These are phyloP conservation scores for Populus simonii DNA, from an alignment of 345 rosid species.

Conservation along the genomic window DNA sequence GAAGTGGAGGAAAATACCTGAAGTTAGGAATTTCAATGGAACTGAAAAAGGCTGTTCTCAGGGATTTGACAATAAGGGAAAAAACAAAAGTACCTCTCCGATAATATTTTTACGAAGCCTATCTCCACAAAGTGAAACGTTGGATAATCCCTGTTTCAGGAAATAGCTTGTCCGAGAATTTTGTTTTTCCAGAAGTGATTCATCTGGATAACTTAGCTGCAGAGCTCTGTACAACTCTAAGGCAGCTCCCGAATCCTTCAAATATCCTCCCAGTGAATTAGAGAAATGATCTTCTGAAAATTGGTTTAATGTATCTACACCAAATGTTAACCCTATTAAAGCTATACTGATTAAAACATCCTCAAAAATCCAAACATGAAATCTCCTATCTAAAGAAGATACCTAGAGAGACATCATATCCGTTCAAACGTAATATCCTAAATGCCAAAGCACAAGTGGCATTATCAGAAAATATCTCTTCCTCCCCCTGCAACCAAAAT, in stretches of 20 bases:
- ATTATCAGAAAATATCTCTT: slow-evolving; percentile 58
- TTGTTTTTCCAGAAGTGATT: slow-evolving; percentile 45
- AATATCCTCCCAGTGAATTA: slow-evolving; percentile 54
- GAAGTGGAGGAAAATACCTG: slow-evolving; percentile 20
- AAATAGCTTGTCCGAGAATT: slow-evolving; percentile 51
- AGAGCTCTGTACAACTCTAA: slow-evolving; percentile 69
- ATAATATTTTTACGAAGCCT: slow-evolving; percentile 24
- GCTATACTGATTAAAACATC: background rate
- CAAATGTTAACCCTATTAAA: slow-evolving; percentile 7
- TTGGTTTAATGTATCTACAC: slow-evolving; percentile 52
- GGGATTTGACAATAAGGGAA: background rate
- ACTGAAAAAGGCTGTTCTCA: background rate
- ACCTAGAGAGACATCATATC: slow-evolving; percentile 80
- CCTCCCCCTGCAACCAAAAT: slow-evolving; percentile 70
- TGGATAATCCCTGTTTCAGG: slow-evolving; percentile 45
- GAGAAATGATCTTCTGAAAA: slow-evolving; percentile 50
- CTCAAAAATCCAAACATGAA: background rate
- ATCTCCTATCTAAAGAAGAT: slow-evolving; percentile 1
- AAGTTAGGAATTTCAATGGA: background rate
- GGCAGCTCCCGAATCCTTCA: slow-evolving; percentile 45
- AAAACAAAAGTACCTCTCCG: slow-evolving; percentile 42
- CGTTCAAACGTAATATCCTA: slow-evolving; percentile 56
- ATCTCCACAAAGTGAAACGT: slow-evolving; percentile 32
- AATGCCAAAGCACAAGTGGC: slow-evolving; percentile 73
- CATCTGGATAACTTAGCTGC: slow-evolving; percentile 51